Conservation (phyloP, 257 asterid genomes). For the Solanum appendiculatum region DNA sequence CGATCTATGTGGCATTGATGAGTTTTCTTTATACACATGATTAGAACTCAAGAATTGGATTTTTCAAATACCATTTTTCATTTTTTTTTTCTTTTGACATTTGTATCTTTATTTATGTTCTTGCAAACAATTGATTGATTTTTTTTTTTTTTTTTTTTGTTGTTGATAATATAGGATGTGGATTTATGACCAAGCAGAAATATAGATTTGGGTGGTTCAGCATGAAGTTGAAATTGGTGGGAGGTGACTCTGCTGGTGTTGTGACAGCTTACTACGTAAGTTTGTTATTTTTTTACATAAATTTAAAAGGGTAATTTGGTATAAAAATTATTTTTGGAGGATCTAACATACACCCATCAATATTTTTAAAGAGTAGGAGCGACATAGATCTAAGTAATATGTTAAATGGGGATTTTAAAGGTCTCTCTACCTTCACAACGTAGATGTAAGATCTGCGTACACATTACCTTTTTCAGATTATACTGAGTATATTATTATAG, state of each 20-base stretch:
- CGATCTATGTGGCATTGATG: neutral
- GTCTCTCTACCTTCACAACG: neutral
- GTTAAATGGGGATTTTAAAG: neutral
- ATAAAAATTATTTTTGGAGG: too few relatives aligned
- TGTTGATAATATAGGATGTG: conserved; percentile 48
- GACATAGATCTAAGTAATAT: too few relatives aligned
- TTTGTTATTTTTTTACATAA: neutral
- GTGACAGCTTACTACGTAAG: conserved; percentile 94
- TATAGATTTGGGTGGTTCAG: conserved; percentile 99
- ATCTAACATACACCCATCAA: too few relatives aligned
- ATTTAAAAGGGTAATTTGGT: too few relatives aligned
- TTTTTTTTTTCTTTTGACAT: neutral
- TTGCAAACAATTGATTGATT: neutral
- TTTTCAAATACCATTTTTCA: neutral
- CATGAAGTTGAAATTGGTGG: conserved; percentile 79
- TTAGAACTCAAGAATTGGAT: neutral
- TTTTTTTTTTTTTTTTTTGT: neutral
- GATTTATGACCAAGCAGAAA: conserved; percentile 69
- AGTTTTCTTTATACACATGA: neutral
- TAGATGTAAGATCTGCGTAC: neutral
- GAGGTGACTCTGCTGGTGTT: conserved; percentile 95
- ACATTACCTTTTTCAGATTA: neutral
- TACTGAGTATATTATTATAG: too few relatives aligned
- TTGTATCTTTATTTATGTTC: neutral
- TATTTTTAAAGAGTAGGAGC: too few relatives aligned